A percentile compares a stretch with the other conserved stretches of the same genome.
Evolutionary conservation across 2,329 filamentous ascomycete species (phyloP).

Genomic region (Diplodia intermedia): DNA sequence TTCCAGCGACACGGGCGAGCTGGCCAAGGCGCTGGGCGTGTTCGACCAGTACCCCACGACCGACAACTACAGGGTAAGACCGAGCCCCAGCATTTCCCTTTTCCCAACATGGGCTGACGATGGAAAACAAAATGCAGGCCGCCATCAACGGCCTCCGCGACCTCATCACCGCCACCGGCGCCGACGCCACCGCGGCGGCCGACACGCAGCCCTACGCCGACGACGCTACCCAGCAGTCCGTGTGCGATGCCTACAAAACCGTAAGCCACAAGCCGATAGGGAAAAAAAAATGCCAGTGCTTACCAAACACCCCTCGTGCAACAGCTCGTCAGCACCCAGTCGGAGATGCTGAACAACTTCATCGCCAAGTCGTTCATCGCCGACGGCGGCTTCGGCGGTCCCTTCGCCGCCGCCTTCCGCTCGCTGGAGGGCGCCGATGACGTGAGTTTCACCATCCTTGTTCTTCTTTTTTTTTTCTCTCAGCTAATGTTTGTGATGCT

Average conservation of each 20-base stretch:
- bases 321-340: neutral
- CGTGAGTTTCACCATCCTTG: neutral
- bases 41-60: no score
- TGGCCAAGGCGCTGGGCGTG: neutral
- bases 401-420: neutral
- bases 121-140: neutral
- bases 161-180: neutral
- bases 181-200: neutral
- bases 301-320: no score
- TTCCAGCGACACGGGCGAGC: neutral
- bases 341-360: neutral
- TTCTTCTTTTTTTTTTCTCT: neutral
- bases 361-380: neutral
- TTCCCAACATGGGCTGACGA: no score
- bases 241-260: neutral
- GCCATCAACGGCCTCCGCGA: neutral
- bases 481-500: no score
- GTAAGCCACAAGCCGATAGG: neutral
- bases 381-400: neutral
- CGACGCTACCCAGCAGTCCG: neutral
- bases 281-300: no score
- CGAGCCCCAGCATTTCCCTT: no score
- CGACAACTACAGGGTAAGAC: neutral
- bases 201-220: neutral
- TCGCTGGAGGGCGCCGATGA: neutral